Evolutionary conservation across 306 rosid species (phyloP), one percentile per base, ranked within the genome.

Genomic region (Herpetospermum pedunculosum): DNA sequence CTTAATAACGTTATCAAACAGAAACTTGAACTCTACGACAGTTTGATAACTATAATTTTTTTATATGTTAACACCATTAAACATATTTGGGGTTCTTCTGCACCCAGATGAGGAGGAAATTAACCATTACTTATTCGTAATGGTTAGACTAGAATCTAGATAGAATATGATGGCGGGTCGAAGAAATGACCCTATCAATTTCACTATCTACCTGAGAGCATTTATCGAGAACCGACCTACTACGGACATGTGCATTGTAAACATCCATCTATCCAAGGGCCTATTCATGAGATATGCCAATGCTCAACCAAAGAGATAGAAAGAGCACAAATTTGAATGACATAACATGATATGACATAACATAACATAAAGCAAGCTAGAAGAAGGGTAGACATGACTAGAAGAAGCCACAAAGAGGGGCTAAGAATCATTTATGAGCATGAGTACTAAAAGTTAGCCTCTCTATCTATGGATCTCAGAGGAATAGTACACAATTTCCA

Each of bases 361-460:
- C 47, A n/a, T 65, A 38, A 10, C 43, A 60, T 30, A 37, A 63
- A 43, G 37, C 54, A 37, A 68, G 53, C 73, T 68, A 41, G 53
- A 43, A 41, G 43, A 37, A 43, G 23, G 23, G 23, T 41, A 23
- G 70, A 63, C 70, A 63, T 35, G 47, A 21, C 28, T 9, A 34
- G 28, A 63, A 37, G 48, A 62, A 62, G 28, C 48, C 32, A 64
- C 49, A 65, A 37, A 41, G 50, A 25, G 8, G 37, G 54, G 73
- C 35, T 14, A 23, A 65, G 34, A 40, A 67, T 40, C 72, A 67
- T 38, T 40, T 48, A 37, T 19, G 48, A 63, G 13, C 46, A 62
- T 9, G 46, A 62, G 70, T 59, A 34, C 29, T 63, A 63, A 63
- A 67, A 25, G 21, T 38, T 40, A 40, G 70, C 72, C 72, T 67